Evolutionary conservation across 257 asterid species (phyloP).

Genomic region (Ilex asprella): DNA sequence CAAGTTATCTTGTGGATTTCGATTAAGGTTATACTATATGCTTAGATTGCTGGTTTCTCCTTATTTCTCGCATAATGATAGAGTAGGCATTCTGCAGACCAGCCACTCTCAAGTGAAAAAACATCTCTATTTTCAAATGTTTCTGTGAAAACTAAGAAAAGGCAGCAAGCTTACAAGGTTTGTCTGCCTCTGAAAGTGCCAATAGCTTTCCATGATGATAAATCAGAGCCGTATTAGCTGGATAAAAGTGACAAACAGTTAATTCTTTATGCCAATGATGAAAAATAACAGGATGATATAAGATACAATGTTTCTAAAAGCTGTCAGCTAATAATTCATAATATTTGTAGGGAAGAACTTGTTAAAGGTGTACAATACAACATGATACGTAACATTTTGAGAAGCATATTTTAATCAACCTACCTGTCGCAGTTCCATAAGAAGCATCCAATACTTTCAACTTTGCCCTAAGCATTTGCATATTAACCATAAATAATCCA

Average conservation of each 20-base stretch:
- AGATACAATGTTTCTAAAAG: too few species aligned
- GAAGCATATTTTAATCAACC: constrained; percentile 10
- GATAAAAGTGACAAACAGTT: constrained; percentile 1
- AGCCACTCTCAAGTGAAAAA: neutral
- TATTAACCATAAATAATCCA: constrained; percentile 63
- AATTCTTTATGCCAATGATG: neutral
- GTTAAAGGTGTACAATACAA: too few species aligned
- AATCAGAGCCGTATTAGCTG: constrained; percentile 88
- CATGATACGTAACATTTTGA: neutral
- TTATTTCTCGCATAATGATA: neutral
- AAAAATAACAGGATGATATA: too few species aligned
- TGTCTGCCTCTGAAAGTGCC: constrained; percentile 88
- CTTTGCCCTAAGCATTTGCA: constrained; percentile 67
- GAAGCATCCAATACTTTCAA: constrained; percentile 67
- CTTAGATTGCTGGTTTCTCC: too few species aligned
- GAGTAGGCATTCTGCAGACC: neutral
- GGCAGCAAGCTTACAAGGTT: constrained; percentile 72
- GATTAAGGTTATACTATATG: too few species aligned
- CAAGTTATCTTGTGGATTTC: too few species aligned
- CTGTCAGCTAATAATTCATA: too few species aligned
- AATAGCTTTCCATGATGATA: constrained; percentile 92
- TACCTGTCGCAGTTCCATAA: constrained; percentile 83
- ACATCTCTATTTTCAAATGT: neutral
- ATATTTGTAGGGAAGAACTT: too few species aligned
- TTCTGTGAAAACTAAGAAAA: neutral